Evolutionary conservation across 2,329 filamentous ascomycete genomes (phyloP), one percentile per base, ranked within the genome.

Genomic region (Myriosclerotinia scirpicola): DNA sequence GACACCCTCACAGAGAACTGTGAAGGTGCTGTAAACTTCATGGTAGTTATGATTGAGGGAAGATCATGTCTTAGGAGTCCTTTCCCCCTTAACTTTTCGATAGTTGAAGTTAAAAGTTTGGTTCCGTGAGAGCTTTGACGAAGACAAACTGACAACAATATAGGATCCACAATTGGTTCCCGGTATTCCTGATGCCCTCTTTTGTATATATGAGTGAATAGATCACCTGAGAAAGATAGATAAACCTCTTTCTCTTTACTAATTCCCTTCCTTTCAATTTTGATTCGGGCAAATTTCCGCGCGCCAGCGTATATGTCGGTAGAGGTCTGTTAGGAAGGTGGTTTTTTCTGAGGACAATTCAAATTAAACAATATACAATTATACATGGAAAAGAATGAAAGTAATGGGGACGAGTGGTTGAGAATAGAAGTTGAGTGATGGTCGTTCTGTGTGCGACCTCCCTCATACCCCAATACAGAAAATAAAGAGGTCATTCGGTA

Each of bases 1-100:
- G 72, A 77, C 73, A 76, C 75, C 74, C 75, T 76, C 75, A 76
- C 75, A 74, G 74, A 75, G 74, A 76, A 72, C 75, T 76, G 74
- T 67, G 73, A 73, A 75, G 75, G 71, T 73, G 73, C 73, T 74
- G 71, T 76, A 75, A 73, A 70, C 74, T 74, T 77, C 75, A 77
- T 77, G 74, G 75, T 76, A 75, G 72, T 75, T 72, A 72, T 68
- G 71, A 72, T 71, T 64, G 58, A 67, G 59, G 59, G 62, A 70
- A 70, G 72, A 72, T 75, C 75, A 77, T 77, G 72, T 72, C 73
- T 70, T 11, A 60, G 66, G 62, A 73, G 71, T 66, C 72, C 70
- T 67, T 65, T 70, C 64, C 55, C 59, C 64, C 62, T 53, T 67
- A 69, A 67, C 63, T 68, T 69, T 60, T 66, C 68, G 52, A 46